Percentiles rank a stretch among this genome's conserved stretches.
Conservation (phyloP, 306 rosid genomes). For the Parietaria judaica region DNA sequence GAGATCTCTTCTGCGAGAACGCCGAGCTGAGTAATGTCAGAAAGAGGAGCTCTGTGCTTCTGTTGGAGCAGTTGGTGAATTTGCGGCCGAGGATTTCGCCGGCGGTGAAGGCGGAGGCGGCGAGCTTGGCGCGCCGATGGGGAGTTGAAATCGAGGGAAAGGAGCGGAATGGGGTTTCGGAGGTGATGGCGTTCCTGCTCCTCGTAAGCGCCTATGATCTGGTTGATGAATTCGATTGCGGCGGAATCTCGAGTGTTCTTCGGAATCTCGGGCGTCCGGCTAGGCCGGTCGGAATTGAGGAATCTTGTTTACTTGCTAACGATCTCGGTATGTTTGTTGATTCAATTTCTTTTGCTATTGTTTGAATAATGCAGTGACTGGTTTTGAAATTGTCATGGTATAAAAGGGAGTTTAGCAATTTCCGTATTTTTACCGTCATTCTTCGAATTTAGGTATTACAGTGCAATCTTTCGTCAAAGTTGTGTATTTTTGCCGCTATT, state of each 20-base stretch:
- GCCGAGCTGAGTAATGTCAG: neutral
- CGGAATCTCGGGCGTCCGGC: neutral
- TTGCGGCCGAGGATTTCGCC: constrained; percentile 20
- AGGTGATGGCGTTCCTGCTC: constrained; percentile 34
- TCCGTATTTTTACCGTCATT: no score
- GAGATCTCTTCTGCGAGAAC: constrained; percentile 22
- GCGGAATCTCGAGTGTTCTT: neutral
- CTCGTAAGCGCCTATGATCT: constrained; percentile 28
- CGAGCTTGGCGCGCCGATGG: constrained; percentile 35
- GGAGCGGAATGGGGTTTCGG: constrained; percentile 17
- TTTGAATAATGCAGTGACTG: no score
- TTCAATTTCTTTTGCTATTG: no score
- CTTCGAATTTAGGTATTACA: no score
- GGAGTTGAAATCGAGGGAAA: constrained; percentile 15
- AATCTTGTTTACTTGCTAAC: neutral
- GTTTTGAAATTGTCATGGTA: no score
- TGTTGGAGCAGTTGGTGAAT: constrained; percentile 33
- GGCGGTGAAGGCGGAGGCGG: constrained; percentile 30
- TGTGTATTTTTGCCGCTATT: no score
- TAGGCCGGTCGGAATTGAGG: constrained; percentile 7
- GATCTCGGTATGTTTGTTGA: no score
- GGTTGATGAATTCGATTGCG: constrained; percentile 9
- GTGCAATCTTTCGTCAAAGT: no score
- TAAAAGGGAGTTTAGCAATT: no score
- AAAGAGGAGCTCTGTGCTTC: constrained; percentile 26